These are phyloP conservation scores for Lipomyces sp. DNA, from an alignment of 805 yeast species.

Conservation along the genomic window DNA sequence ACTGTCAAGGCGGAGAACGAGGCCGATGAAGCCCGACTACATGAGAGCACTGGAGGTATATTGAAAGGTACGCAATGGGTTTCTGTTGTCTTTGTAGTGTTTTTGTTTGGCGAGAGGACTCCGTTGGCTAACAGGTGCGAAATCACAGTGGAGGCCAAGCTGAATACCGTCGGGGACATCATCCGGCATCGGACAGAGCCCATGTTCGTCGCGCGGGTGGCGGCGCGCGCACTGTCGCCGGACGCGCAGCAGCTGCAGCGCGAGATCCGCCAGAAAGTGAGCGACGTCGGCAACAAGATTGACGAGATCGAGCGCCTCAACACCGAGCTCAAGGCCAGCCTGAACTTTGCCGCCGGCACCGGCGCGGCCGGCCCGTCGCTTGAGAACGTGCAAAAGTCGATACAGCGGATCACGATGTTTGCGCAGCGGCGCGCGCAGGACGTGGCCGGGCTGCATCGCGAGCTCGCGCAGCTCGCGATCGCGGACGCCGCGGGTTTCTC, in stretches of 20 bases:
- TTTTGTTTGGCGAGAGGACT: not conserved
- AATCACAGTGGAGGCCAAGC: conserved; percentile 9
- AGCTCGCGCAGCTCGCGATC: not conserved
- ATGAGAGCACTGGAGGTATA: not conserved
- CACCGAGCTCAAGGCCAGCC: conserved; percentile 17
- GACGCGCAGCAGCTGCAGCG: conserved; percentile 22
- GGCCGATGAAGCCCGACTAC: not conserved
- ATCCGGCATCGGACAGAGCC: conserved; percentile 15
- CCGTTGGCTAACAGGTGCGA: not conserved
- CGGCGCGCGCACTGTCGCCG: conserved; percentile 14
- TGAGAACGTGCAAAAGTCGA: conserved; percentile 21
- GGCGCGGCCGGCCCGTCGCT: conserved; percentile 6
- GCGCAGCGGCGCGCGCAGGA: conserved; percentile 19
- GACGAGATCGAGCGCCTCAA: conserved; percentile 16
- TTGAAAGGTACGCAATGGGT: not conserved
- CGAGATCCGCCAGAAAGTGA: conserved; percentile 10
- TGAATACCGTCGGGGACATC: conserved; percentile 8
- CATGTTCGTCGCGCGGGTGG: conserved; percentile 5
- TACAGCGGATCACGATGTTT: conserved; percentile 17
- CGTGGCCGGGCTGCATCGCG: conserved; percentile 11
- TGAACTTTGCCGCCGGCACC: conserved; percentile 1
- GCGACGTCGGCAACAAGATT: conserved; percentile 2
- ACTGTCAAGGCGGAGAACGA: not conserved
- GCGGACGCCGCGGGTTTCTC: not conserved
- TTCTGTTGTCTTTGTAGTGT: not conserved